Conservation (phyloP, 371 early-diverging fungal species). For the Rhizomucor miehei region DNA sequence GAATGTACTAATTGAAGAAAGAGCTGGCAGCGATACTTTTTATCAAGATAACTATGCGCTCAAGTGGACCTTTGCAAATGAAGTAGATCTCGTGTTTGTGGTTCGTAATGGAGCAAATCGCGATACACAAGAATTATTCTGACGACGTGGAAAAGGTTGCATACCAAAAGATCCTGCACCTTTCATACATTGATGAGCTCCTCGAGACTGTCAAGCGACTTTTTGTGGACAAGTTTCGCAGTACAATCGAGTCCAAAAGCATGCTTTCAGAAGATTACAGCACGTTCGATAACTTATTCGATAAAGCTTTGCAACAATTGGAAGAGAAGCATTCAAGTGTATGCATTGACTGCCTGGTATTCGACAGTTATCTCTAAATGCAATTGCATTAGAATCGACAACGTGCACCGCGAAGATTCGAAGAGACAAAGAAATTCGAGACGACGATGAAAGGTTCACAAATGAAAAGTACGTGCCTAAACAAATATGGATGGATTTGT, state of each 20-base stretch:
- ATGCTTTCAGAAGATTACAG: constrained; percentile 12
- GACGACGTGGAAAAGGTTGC: constrained; percentile 56
- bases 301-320: constrained; percentile 40
- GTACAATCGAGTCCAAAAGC: constrained; percentile 5
- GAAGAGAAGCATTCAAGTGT: constrained; percentile 41
- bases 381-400: constrained; percentile 29
- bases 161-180: constrained; percentile 85
- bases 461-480: constrained; percentile 37
- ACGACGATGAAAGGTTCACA: constrained; percentile 72
- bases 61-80: constrained; percentile 86
- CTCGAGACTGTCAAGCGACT: constrained; percentile 60
- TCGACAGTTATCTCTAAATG: not conserved
- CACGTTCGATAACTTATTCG: constrained; percentile 32
- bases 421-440: constrained; percentile 80
- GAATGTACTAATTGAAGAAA: constrained; percentile 79
- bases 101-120: constrained; percentile 39
- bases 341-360: not conserved
- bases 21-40: constrained; percentile 58
- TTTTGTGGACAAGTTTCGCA: constrained; percentile 33
- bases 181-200: constrained; percentile 85
- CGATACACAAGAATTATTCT: not conserved
- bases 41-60: constrained; percentile 66
- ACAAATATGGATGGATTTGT: not conserved
- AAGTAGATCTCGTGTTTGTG: constrained; percentile 85
- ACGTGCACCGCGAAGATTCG: constrained; percentile 75